Conservation (phyloP, 1,284 basidiomycete species). For the Cerioporus squamosus region DNA sequence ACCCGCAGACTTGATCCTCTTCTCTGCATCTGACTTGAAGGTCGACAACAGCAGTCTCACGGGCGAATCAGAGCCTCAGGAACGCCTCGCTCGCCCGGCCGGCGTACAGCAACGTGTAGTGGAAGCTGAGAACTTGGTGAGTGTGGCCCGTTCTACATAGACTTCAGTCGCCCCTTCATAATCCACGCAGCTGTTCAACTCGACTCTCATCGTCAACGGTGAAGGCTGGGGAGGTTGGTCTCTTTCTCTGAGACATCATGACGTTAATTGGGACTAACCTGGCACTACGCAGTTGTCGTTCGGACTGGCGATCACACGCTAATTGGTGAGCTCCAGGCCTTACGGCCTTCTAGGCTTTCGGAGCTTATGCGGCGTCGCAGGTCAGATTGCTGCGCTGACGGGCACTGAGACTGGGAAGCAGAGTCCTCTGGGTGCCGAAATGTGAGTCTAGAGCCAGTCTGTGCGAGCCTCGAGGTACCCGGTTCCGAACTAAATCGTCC, state of each 20-base stretch:
- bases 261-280: conserved; percentile 2
- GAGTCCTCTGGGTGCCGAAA: conserved; percentile 68
- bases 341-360: background rate
- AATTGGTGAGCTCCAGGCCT: conserved; percentile 47
- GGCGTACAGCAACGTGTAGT: conserved; percentile 55
- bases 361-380: conserved; percentile 31
- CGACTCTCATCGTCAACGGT: conserved; percentile 68
- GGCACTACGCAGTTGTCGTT: conserved; percentile 53
- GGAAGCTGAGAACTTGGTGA: conserved; percentile 67
- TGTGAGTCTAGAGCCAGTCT: conserved; percentile 39
- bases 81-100: conserved; percentile 50
- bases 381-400: conserved; percentile 68
- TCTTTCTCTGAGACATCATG: background rate
- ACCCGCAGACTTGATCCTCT: conserved; percentile 66
- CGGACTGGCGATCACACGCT: conserved; percentile 71
- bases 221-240: conserved; percentile 66
- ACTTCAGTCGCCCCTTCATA: background rate
- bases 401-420: conserved; percentile 66
- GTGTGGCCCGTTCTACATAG: conserved; percentile 19
- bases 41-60: conserved; percentile 74
- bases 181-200: conserved; percentile 59
- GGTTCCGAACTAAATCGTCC: background rate
- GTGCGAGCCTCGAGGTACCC: background rate
- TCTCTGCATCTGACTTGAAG: conserved; percentile 63
- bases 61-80: conserved; percentile 72